Percentiles rank a stretch among this genome's conserved stretches.
These are phyloP conservation scores for Colletotrichum costaricense DNA, from an alignment of 2,329 filamentous ascomycete species.

Conservation along the genomic window DNA sequence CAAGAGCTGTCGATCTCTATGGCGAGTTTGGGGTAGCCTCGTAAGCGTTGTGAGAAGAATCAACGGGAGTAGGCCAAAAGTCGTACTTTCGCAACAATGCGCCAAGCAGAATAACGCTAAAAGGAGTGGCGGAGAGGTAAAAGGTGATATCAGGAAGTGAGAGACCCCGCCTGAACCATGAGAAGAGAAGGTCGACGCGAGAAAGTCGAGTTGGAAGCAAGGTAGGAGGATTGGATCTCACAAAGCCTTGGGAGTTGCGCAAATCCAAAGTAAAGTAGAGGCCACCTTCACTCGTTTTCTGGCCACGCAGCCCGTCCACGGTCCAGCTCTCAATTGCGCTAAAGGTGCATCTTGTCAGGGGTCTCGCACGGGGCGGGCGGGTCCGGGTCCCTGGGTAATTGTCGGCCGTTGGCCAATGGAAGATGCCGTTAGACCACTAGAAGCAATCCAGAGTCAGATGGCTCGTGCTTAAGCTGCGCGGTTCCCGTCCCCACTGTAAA, in stretches of 20 bases:
- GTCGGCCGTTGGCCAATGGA: slow-evolving; percentile 30
- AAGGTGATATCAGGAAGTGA: slow-evolving; percentile 27
- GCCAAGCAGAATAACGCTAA: slow-evolving; percentile 38
- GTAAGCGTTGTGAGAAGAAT: slow-evolving; percentile 13
- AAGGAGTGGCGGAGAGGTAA: slow-evolving; percentile 22
- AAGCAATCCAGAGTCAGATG: slow-evolving; percentile 10
- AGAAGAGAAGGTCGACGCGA: slow-evolving; percentile 17
- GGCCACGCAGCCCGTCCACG: slow-evolving; percentile 31
- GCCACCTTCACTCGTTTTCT: slow-evolving; percentile 49
- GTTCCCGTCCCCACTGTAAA: slow-evolving; percentile 22
- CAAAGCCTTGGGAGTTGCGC: background rate
- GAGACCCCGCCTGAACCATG: slow-evolving; percentile 30
- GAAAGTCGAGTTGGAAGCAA: background rate
- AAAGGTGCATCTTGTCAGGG: slow-evolving; percentile 28
- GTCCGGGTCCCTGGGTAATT: slow-evolving; percentile 17
- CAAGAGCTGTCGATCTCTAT: slow-evolving; percentile 11
- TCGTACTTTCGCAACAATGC: slow-evolving; percentile 23
- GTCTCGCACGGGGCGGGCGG: slow-evolving; percentile 26
- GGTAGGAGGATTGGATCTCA: background rate
- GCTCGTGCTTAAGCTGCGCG: slow-evolving; percentile 30
- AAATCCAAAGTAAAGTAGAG: slow-evolving; percentile 40
- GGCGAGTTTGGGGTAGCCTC: slow-evolving; percentile 15
- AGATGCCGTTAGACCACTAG: slow-evolving; percentile 7
- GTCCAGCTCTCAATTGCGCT: slow-evolving; percentile 23
- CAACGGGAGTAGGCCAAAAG: slow-evolving; percentile 11